A percentile compares a stretch with the other conserved stretches of the same genome.
phyloP scores from a whole-genome alignment of 2,329 filamentous ascomycete genomes.

The Massarina eburnea region DNA sequence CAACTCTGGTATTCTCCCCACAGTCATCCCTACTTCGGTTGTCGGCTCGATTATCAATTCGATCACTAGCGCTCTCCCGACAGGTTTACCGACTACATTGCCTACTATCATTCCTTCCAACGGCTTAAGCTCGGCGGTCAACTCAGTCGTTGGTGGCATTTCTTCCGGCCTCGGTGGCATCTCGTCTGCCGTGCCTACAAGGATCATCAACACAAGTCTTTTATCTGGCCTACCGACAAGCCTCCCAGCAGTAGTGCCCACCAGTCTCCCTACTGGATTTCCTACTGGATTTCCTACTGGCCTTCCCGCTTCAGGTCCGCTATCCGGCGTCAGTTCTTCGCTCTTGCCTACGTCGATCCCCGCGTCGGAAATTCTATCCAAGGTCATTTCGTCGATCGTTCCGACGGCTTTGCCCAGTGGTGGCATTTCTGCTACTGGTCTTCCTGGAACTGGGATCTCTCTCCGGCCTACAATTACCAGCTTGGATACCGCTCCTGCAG shows the following conservation, averaged over 20 bases:
- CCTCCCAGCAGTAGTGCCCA: neutral
- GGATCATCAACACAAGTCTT: neutral
- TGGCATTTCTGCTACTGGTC: neutral
- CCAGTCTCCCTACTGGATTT: neutral
- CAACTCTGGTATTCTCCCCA: neutral
- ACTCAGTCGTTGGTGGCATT: neutral
- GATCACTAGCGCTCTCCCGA: neutral
- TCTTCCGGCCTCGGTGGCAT: neutral
- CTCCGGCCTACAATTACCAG: neutral
- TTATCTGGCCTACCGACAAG: too few species aligned
- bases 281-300: neutral
- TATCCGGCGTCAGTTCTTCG: neutral
- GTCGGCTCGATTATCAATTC: slow-evolving; percentile 3
- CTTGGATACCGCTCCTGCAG: neutral
- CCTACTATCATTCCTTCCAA: neutral
- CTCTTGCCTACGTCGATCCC: neutral
- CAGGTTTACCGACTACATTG: neutral
- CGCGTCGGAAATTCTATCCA: neutral
- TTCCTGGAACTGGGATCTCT: neutral
- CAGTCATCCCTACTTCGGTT: slow-evolving; percentile 5
- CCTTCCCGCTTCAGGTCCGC: neutral
- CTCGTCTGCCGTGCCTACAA: neutral
- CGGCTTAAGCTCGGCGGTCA: neutral
- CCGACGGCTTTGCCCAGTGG: neutral
- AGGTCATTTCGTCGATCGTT: neutral